These are phyloP conservation scores for Saccharomycopsis schoenii DNA, from an alignment of 805 yeast species.

Conservation along the genomic window DNA sequence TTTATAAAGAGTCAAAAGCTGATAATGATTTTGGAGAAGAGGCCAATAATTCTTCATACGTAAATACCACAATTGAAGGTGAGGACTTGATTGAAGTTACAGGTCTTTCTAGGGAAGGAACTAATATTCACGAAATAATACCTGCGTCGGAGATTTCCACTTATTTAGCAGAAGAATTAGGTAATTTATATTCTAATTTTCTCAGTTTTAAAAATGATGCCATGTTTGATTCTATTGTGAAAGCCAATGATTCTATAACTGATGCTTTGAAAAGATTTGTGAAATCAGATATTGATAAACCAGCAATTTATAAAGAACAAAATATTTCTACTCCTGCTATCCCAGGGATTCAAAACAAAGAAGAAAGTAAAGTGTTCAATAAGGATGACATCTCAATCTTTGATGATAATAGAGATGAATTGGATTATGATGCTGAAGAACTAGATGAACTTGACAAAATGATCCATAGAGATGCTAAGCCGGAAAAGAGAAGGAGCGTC, in stretches of 20 bases:
- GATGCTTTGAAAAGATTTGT: conserved; percentile 16
- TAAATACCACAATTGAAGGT: conserved; percentile 18
- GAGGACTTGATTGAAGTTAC: conserved; percentile 21
- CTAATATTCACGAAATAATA: conserved; percentile 22
- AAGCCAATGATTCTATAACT: conserved; percentile 24
- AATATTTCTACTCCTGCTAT: not conserved
- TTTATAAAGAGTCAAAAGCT: conserved; percentile 25
- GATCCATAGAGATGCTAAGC: conserved; percentile 23
- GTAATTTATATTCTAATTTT: conserved; percentile 27
- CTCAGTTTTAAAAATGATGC: conserved; percentile 28
- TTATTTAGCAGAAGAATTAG: conserved; percentile 30
- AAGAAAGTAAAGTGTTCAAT: not conserved
- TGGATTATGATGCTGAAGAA: conserved; percentile 25
- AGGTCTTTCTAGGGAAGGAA: conserved; percentile 23
- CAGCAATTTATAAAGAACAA: not conserved
- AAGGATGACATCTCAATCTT: not conserved
- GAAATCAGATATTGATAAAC: conserved; percentile 2
- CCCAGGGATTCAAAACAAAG: conserved; percentile 8
- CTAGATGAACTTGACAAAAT: conserved; percentile 26
- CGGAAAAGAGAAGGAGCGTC: conserved; percentile 5
- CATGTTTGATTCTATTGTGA: conserved; percentile 23
- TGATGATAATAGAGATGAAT: not conserved
- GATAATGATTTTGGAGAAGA: not conserved
- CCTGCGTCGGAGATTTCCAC: conserved; percentile 27
- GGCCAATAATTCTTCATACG: not conserved